A percentile compares a stretch with the other conserved stretches of the same genome.
phyloP scores from a whole-genome alignment of 495 filamentous ascomycete species.

The Paragyromitra xinjiangensis region DNA sequence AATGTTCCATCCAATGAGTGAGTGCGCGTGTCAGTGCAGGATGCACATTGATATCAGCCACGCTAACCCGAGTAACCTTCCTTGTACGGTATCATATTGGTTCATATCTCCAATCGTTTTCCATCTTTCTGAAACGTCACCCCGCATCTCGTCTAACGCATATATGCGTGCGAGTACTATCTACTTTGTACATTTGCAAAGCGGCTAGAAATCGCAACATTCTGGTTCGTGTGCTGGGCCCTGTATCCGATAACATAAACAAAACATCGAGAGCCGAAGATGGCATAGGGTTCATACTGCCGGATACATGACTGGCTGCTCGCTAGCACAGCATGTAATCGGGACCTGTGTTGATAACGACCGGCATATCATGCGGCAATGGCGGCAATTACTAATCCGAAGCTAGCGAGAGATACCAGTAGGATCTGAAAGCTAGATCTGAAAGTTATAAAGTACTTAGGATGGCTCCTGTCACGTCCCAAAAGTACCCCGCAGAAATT shows the following conservation, averaged over 20 bases:
- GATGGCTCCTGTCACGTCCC: not conserved
- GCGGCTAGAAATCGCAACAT: constrained; percentile 15
- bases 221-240: constrained; percentile 23
- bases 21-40: constrained; percentile 2
- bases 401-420: not conserved
- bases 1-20: not conserved
- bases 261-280: constrained; percentile 12
- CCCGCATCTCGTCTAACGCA: constrained; percentile 5
- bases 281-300: constrained; percentile 8
- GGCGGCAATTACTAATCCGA: not conserved
- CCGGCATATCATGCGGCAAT: not conserved
- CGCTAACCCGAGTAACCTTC: constrained; percentile 9
- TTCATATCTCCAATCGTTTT: constrained; percentile 3
- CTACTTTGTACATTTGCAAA: not conserved
- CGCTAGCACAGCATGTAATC: not conserved
- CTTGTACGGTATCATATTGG: constrained; percentile 17
- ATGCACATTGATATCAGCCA: constrained; percentile 4
- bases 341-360: not conserved
- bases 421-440: constrained; percentile 3
- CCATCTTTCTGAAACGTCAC: constrained; percentile 24
- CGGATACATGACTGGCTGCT: not conserved
- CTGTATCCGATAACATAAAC: constrained; percentile 2
- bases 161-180: not conserved
- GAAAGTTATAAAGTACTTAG: not conserved
- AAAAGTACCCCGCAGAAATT: not conserved